phyloP scores from a whole-genome alignment of 139 green algal species.

The Axilococcus clingmanii region DNA sequence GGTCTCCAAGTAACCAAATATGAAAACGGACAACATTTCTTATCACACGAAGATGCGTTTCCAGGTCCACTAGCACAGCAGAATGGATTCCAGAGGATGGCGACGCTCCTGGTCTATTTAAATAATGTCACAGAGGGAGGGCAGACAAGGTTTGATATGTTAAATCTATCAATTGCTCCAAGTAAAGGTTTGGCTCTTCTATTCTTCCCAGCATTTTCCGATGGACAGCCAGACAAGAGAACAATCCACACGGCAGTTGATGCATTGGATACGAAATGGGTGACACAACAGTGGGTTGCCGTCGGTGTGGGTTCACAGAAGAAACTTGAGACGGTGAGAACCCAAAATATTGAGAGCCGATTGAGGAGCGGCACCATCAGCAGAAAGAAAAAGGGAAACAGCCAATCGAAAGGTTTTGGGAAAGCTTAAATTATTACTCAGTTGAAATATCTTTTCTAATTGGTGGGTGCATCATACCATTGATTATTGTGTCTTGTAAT shows the following conservation, averaged over 20 bases:
- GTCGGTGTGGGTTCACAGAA: too few species aligned
- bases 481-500: constrained; percentile 46
- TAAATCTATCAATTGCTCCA: constrained; percentile 48
- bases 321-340: too few species aligned
- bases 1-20: constrained; percentile 55
- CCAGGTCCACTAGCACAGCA: constrained; percentile 28
- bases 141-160: constrained; percentile 50
- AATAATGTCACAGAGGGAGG: constrained; percentile 48
- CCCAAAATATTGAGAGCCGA: too few species aligned
- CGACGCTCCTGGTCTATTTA: constrained; percentile 70
- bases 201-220: constrained; percentile 63
- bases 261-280: constrained; percentile 54
- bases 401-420: too few species aligned
- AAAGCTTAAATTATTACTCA: too few species aligned
- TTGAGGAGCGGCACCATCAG: too few species aligned
- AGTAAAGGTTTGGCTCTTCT: constrained; percentile 46
- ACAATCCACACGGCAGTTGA: constrained; percentile 65
- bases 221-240: constrained; percentile 46
- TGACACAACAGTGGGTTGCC: constrained; percentile 67
- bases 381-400: too few species aligned
- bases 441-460: too few species aligned
- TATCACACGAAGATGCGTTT: constrained; percentile 65
- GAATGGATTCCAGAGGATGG: constrained; percentile 65
- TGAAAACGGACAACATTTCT: constrained; percentile 48
- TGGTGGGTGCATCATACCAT: constrained; percentile 71